Evolutionary conservation across 345 rosid genomes (phyloP), one percentile per base, ranked within the genome.

Genomic region (Pugionium cornutum): DNA sequence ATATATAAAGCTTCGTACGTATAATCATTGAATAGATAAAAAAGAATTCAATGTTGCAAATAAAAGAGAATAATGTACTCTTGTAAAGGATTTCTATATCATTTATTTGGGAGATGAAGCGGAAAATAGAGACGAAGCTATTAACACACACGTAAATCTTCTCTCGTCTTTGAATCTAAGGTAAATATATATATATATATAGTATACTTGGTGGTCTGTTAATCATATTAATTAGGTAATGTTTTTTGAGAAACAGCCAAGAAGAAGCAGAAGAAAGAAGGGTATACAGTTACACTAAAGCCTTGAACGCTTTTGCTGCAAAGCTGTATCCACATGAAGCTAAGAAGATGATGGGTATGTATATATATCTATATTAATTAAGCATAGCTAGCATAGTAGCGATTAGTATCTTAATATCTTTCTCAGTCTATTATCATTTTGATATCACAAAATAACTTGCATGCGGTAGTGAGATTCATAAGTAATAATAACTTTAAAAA

Each of bases 221-320:
- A 18, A 18, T 18, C 18, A 18, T 18, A 18, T 18, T 18, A 18
- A 18, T 18, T 18, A 18, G 18, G 27, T 18, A 31, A 25, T n/a
- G 1, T 42, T 18, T 54, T 25, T 51, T 70, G 69, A 57, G 4
- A 46, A 72, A 58, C 73, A 87, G 98, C 53, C 69, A 76, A 45
- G 45, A 62, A 39, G 89, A 81, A 35, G 97, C 94, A 11, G 76
- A 64, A 59, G 82, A 88, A 42, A 84, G 89, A 61, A 74, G 81
- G 4, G 82, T 85, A 33, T 77, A 92, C 53, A 84, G 98, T 80
- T 92, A 92, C 53, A 84, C 96, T 25, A 80, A 80, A 78, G 83
- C 82, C 77, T 92, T 92, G 72, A 86, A 89, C 76, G 97, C 97
- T 66, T 92, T 92, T 51, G 98, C 96, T 9, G 96, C 96, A 18